Evolutionary conservation across 176 grass and related monocot genomes (phyloP).

Genomic region (Eragrostis nindensis): DNA sequence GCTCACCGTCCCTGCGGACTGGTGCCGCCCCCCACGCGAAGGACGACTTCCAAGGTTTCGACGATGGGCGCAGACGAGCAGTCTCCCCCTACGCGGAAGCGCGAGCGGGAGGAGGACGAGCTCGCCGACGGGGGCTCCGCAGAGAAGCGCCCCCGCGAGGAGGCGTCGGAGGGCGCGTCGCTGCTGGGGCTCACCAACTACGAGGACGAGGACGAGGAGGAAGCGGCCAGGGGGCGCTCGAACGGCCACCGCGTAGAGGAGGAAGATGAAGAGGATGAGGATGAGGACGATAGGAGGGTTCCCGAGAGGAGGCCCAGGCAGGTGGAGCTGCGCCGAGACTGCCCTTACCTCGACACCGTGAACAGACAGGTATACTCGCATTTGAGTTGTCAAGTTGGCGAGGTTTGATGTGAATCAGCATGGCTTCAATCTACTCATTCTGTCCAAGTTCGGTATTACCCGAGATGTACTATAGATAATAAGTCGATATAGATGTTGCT

Average conservation of each 20-base stretch:
- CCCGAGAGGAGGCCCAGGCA: conserved; percentile 65
- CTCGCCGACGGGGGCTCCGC: not conserved
- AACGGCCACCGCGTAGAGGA: conserved; percentile 25
- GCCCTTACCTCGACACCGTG: conserved; percentile 97
- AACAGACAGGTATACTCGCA: conserved; percentile 70
- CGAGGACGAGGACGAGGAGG: conserved; percentile 61
- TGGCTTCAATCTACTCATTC: not conserved
- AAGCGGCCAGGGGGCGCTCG: conserved; percentile 14
- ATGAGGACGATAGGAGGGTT: conserved; percentile 40
- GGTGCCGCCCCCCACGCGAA: not conserved
- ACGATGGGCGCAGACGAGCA: conserved; percentile 40
- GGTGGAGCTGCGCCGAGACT: conserved; percentile 81
- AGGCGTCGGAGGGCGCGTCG: conserved; percentile 24
- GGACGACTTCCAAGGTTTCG: conserved; percentile 9
- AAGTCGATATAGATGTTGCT: not conserved
- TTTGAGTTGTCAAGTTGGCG: not conserved
- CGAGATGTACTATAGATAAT: not conserved
- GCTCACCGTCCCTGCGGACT: not conserved
- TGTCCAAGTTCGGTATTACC: not conserved
- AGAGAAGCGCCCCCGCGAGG: conserved; percentile 42
- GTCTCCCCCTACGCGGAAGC: conserved; percentile 35
- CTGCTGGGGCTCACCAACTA: conserved; percentile 66
- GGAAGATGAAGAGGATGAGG: conserved; percentile 10
- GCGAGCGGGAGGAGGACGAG: conserved; percentile 43
- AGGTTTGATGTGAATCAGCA: not conserved